phyloP scores from a whole-genome alignment of 441 rosid genomes.

The Gossypium trilobum region DNA sequence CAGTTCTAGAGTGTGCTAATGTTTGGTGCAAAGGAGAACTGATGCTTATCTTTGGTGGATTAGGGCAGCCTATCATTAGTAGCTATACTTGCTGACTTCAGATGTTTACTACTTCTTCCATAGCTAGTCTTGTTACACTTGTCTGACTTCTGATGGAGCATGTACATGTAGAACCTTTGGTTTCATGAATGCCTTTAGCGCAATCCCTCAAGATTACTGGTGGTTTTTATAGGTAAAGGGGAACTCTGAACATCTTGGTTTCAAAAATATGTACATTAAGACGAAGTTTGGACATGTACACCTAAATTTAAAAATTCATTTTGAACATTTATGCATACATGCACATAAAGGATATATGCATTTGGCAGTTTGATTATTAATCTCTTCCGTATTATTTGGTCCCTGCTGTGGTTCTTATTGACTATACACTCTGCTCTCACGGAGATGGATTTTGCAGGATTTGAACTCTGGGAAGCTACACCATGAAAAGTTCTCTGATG shows the following conservation, averaged over 20 bases:
- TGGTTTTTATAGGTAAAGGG: background rate
- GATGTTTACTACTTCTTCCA: background rate
- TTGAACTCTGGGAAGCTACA: slow-evolving; percentile 23
- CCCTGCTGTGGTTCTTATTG: background rate
- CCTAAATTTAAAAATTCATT: background rate
- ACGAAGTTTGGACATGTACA: background rate
- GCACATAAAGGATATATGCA: background rate
- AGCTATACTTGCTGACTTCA: background rate
- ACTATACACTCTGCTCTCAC: background rate
- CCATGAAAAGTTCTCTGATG: slow-evolving; percentile 36
- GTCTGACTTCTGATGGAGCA: background rate
- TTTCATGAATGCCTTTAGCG: too few relatives aligned
- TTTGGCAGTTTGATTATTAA: background rate
- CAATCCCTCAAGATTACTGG: background rate
- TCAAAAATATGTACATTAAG: background rate
- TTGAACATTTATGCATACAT: background rate
- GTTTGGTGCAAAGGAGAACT: background rate
- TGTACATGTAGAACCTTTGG: background rate
- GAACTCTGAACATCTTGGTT: background rate
- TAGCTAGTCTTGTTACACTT: background rate
- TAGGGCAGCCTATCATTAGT: background rate
- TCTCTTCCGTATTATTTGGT: background rate
- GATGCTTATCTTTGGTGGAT: background rate
- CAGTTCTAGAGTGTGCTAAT: background rate
- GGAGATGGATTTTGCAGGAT: slow-evolving; percentile 35